Evolutionary conservation across 169 alveolate genomes (phyloP), one percentile per base, ranked within the genome.

Genomic region (Perkinsus olseni): DNA sequence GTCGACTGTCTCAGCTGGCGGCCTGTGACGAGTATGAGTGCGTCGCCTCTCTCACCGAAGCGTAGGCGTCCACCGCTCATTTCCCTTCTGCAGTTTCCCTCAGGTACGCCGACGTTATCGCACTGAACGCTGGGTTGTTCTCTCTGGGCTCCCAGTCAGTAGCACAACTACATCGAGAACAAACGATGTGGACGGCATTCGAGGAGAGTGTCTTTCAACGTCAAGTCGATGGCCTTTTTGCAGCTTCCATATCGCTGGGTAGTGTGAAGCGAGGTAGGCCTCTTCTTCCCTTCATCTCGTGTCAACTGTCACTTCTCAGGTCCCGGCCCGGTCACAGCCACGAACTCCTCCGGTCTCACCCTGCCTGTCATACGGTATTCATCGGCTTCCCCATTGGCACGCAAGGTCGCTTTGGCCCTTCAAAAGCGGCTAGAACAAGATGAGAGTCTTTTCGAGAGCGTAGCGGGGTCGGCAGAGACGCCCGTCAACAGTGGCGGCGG

Each of bases 41-140:
- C 34, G 97, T 98, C 10, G 96, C 96, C 28, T 62, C 82, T 62
- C 31, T 62, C 31, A 62, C 82, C 13, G 82, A 62, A 62, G 82
- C 34, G 82, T 62, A 24, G 17, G 82, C 31, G 4, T 62, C 34
- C 82, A 28, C 13, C 82, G n/a, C 37, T 62, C 28, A 28, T 62
- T 28, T 3, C 31, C 37, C 31, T 28, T 92, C 96, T 96, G 95
- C 50, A 40, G 97, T 98, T 50, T 95, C 96, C 74, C 99, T 97
- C 95, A 95, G 97, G n/a, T 97, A 94, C 94, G 95, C 97, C 0
- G 99, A 98, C 94, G 96, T 96, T 92, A 96, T 94, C 45, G 97
- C 97, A 0, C 93, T 98, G 17, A 96, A 97, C 94, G 96, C 94
- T 38, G 97, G 97, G 93, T 94, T 98, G n/a, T 98, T 97, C 95